These are phyloP conservation scores for Xylaria acuta DNA, from an alignment of 495 filamentous ascomycete genomes.

Conservation along the genomic window DNA sequence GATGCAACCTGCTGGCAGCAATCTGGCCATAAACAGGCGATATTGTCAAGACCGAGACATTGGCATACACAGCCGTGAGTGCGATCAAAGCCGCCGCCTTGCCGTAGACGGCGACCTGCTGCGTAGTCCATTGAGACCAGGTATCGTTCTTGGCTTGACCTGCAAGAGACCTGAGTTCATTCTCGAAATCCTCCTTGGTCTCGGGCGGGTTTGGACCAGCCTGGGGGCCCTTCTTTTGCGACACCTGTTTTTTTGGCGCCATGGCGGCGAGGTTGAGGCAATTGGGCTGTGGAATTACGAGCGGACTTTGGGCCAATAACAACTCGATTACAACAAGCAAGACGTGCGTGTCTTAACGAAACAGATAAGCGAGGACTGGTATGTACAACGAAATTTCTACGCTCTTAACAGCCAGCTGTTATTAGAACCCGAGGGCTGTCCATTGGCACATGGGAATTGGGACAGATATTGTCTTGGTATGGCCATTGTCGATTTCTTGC, in stretches of 20 bases:
- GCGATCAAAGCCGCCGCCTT: conserved; percentile 57
- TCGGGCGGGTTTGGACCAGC: conserved; percentile 33
- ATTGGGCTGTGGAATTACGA: too few species aligned
- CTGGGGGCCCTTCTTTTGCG: conserved; percentile 32
- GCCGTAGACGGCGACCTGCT: conserved; percentile 50
- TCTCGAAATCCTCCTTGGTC: conserved; percentile 57
- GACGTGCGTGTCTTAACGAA: not conserved
- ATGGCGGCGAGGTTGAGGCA: conserved; percentile 24
- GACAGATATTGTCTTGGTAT: conserved; percentile 24
- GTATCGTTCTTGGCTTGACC: conserved; percentile 57
- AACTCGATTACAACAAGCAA: conserved; percentile 16
- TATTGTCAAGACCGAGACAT: conserved; percentile 74
- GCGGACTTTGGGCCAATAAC: not conserved
- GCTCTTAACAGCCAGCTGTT: conserved; percentile 42
- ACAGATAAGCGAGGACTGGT: not conserved
- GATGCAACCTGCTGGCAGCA: conserved; percentile 74
- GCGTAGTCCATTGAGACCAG: conserved; percentile 39
- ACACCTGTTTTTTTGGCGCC: conserved; percentile 37
- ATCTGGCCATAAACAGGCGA: conserved; percentile 87
- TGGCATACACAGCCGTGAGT: conserved; percentile 75
- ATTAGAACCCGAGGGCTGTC: not conserved
- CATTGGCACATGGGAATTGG: conserved; percentile 23
- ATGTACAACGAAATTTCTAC: not conserved
- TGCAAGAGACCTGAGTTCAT: conserved; percentile 56
- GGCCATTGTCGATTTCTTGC: not conserved